Evolutionary conservation across 805 yeast genomes (phyloP), one percentile per base, ranked within the genome.

Genomic region (Metschnikowia hibisci): DNA sequence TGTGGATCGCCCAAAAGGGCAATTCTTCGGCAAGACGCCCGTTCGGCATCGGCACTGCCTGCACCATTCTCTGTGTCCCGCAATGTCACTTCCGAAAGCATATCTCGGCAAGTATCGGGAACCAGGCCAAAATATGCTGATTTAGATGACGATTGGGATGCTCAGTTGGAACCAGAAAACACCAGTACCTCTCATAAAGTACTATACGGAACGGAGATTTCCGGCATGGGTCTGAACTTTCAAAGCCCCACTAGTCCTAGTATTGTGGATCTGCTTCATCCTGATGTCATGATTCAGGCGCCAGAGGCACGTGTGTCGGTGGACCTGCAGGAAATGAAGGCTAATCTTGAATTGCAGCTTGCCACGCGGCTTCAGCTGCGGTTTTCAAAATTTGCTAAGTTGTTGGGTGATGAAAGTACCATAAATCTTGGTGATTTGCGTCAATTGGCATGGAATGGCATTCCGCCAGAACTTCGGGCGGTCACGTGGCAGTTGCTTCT

Each of bases 61-160:
- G 14, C 30, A 5, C 34, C 34, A 18, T 20, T 39, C 31, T 31
- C 32, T 10, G 13, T 14, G 2, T 39, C 46, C 12, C 43, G 51
- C 2, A 28, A 42, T 2, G 39, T 32, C 14, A 43, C 45, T 15
- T 36, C 45, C 6, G 38, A 46, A 4, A 43, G 46, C 28, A 41
- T 37, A 18, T 25, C 43, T 4, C 43, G 37, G 15, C 39, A 35
- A 22, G 41, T 37, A 36, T 35, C 43, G 9, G 32, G 35, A 15
- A 35, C 45, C 20, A 34, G 51, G 20, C 44, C 47, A n/a, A 52
- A 64, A 44, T 84, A 82, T 57, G 69, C 80, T 34, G 96, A 89
- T 58, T 67, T 82, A 44, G 96, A 89, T 60, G 95, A 86, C 53
- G 96, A 88, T 62, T 89, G 96, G 96, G 91, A 88, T 61, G 95